Conservation (phyloP, 257 asterid genomes). For the Parsonsia alboflavescens region DNA sequence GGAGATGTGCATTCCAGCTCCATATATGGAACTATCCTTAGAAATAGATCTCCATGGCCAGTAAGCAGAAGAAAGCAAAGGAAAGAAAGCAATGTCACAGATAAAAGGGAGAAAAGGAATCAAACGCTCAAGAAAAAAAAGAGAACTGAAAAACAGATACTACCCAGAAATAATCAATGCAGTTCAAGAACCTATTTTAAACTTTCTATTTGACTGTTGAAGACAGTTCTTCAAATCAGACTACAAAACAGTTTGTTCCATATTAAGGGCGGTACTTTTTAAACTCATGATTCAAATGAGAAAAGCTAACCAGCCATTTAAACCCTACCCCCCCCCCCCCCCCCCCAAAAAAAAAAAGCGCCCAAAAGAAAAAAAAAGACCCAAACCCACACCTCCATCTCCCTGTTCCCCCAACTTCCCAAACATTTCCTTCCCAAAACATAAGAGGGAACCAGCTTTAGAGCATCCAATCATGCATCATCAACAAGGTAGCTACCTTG, state of each 20-base stretch:
- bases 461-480: background rate
- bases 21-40: background rate
- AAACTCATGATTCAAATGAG: background rate
- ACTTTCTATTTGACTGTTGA: background rate
- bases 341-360: background rate
- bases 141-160: background rate
- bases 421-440: background rate
- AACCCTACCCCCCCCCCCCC: background rate
- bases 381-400: background rate
- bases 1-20: background rate
- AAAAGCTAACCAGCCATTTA: background rate
- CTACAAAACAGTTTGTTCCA: background rate
- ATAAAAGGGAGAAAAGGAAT: background rate
- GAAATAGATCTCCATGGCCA: background rate
- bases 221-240: background rate
- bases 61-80: background rate
- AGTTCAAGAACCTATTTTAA: background rate
- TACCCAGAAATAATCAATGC: background rate
- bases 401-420: background rate
- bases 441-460: background rate
- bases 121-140: background rate
- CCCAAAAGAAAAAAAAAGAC: background rate
- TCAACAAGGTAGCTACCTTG: constrained; percentile 33
- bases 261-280: background rate
- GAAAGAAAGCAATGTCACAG: background rate